Base-by-base conservation (phyloP, 1,139 yeast genomes). In the Taphrina pruni region DNA sequence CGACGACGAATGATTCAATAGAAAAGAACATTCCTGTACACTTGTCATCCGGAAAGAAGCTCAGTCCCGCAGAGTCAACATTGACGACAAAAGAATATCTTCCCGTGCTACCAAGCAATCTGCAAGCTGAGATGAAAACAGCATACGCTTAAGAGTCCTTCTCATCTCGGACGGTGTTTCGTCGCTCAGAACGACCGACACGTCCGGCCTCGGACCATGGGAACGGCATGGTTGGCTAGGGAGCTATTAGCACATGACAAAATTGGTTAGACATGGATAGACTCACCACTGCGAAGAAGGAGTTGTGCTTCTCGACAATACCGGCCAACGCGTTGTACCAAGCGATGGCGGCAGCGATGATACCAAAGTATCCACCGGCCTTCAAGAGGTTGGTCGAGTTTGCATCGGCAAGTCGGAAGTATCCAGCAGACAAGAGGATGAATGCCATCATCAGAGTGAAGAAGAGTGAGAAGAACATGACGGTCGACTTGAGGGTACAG, bases 291-390 rank as follows among this genome's bases (percentile, higher is more conserved):
- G 69, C 61, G 55, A 71, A 70, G 72, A 72, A 71, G 38, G 76
- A 72, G 70, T 91, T 78, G 85, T 89, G 75, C 79, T 72, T 80
- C 73, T 84, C 89, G 65, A 95, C 90, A 69, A 91, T 78, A 86
- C 96, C 97, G n/a, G 96, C 95, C 75, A 86, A 89, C 6, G 97
- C 97, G 77, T 90, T 89, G 77, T 90, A 91, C 93, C 94, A 91
- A 14, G 96, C 96, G 67, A 86, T 78, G 74, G 89, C 85, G 0
- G 97, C 90, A 51, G 93, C 87, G 48, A 90, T 78, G n/a, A 91
- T 76, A 54, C 97, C 97, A 71, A 89, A 80, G 41, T 88, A 88
- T 73, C 97, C 97, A 54, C 87, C 97, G 26, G 94, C 96, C 75
- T 82, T 86, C 71, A 83, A 79, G 67, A 81, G 77, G 50, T 82